A percentile compares a stretch with the other conserved stretches of the same genome.
These are phyloP conservation scores for Tetrahymena borealis DNA, from an alignment of 73 alveolate genomes.

Conservation along the genomic window DNA sequence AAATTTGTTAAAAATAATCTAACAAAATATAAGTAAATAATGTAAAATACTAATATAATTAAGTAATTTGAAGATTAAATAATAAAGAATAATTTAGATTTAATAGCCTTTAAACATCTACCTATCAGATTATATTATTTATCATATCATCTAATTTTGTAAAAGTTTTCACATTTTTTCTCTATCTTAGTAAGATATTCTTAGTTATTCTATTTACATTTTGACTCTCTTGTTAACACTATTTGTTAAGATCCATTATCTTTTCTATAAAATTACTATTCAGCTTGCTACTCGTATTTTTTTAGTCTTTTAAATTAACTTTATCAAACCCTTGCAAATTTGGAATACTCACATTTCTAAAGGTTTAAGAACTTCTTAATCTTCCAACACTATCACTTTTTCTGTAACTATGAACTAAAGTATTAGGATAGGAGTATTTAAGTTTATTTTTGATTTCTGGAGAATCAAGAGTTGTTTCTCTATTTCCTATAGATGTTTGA, in stretches of 20 bases:
- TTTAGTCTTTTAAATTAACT: neutral
- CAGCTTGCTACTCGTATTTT: neutral
- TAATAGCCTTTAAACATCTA: neutral
- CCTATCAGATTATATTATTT: neutral
- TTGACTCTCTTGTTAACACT: neutral
- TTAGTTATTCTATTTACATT: neutral
- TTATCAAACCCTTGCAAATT: neutral
- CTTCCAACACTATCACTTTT: neutral
- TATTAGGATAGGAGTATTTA: neutral
- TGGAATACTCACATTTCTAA: neutral
- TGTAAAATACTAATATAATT: neutral
- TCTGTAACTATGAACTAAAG: neutral
- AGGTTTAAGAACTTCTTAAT: neutral
- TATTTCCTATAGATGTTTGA: neutral
- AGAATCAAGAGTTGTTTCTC: neutral
- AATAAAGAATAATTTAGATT: neutral
- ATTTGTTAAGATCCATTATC: neutral
- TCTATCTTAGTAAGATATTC: neutral
- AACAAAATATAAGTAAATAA: too few species aligned
- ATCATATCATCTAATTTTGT: neutral
- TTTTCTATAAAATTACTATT: neutral
- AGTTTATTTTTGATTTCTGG: neutral
- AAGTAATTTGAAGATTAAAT: neutral
- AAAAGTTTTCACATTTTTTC: neutral
- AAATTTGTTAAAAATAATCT: too few species aligned